These are phyloP conservation scores for Ophiostoma triangulosporum DNA, from an alignment of 2,329 filamentous ascomycete genomes.

Conservation along the genomic window DNA sequence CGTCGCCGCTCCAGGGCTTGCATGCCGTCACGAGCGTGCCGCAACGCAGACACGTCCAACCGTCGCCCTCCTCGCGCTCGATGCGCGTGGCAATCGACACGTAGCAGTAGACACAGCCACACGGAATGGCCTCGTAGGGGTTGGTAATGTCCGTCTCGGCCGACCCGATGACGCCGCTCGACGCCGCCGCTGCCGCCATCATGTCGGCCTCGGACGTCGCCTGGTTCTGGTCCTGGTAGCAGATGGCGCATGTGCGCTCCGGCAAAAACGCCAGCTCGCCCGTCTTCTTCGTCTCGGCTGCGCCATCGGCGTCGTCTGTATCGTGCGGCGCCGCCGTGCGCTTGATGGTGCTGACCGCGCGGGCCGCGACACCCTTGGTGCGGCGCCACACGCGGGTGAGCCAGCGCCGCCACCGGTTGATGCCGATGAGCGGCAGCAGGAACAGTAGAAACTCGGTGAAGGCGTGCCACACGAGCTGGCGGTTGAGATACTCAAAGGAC, in stretches of 20 bases:
- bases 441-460: slow-evolving; percentile 96
- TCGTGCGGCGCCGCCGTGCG: not conserved
- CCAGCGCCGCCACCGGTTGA: slow-evolving; percentile 85
- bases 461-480: slow-evolving; percentile 98
- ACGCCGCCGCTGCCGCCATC: slow-evolving; percentile 51
- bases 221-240: slow-evolving; percentile 85
- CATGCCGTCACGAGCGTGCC: slow-evolving; percentile 74
- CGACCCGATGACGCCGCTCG: slow-evolving; percentile 70
- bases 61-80: slow-evolving; percentile 86
- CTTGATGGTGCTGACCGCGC: slow-evolving; percentile 19
- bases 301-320: slow-evolving; percentile 17
- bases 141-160: slow-evolving; percentile 91
- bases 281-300: slow-evolving; percentile 35
- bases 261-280: slow-evolving; percentile 79
- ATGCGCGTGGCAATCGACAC: slow-evolving; percentile 84
- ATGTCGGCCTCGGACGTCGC: slow-evolving; percentile 62
- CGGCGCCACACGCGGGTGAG: slow-evolving; percentile 76
- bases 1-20: slow-evolving; percentile 82
- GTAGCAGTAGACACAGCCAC: slow-evolving; percentile 90
- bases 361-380: slow-evolving; percentile 50
- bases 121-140: slow-evolving; percentile 82
- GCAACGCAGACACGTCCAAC: slow-evolving; percentile 83
- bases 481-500: slow-evolving; percentile 93
- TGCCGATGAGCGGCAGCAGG: slow-evolving; percentile 85
- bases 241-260: slow-evolving; percentile 90